Conservation (phyloP, 1,139 yeast species). For the Blastobotrys petasosporus region DNA sequence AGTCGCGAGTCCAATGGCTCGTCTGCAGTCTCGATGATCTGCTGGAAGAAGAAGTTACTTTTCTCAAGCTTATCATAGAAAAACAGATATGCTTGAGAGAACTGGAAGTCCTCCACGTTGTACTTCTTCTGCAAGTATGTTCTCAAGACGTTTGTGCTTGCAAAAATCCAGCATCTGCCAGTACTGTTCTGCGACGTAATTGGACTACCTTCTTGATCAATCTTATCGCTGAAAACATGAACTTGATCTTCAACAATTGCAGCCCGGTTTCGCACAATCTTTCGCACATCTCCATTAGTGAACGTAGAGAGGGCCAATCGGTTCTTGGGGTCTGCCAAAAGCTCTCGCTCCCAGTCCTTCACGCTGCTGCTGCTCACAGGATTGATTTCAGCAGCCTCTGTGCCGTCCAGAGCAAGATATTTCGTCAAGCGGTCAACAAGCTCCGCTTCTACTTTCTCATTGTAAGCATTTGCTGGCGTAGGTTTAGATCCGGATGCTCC, state of each 20-base stretch:
- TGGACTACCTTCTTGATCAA: conserved; percentile 52
- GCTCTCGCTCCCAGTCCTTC: conserved; percentile 46
- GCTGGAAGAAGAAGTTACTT: conserved; percentile 55
- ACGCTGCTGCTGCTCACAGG: conserved; percentile 39
- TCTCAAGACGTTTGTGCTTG: conserved; percentile 57
- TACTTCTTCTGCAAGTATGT: conserved; percentile 49
- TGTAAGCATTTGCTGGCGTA: background rate
- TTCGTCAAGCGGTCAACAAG: conserved; percentile 19
- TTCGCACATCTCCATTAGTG: conserved; percentile 44
- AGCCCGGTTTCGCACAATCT: conserved; percentile 40
- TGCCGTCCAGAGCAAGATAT: conserved; percentile 18
- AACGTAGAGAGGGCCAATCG: conserved; percentile 55
- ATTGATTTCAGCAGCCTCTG: conserved; percentile 19
- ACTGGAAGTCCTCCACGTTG: conserved; percentile 49
- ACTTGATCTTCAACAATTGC: conserved; percentile 37
- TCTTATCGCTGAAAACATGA: conserved; percentile 49
- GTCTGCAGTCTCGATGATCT: conserved; percentile 49
- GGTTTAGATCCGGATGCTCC: conserved; percentile 10
- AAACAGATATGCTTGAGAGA: conserved; percentile 52
- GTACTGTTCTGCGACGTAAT: conserved; percentile 53
- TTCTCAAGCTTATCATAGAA: conserved; percentile 55
- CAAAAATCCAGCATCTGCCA: conserved; percentile 69
- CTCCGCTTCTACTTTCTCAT: conserved; percentile 7
- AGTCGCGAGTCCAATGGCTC: conserved; percentile 53
- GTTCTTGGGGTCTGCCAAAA: conserved; percentile 50